phyloP scores from a whole-genome alignment of 805 yeast species.

The Torulaspora quercuum region DNA sequence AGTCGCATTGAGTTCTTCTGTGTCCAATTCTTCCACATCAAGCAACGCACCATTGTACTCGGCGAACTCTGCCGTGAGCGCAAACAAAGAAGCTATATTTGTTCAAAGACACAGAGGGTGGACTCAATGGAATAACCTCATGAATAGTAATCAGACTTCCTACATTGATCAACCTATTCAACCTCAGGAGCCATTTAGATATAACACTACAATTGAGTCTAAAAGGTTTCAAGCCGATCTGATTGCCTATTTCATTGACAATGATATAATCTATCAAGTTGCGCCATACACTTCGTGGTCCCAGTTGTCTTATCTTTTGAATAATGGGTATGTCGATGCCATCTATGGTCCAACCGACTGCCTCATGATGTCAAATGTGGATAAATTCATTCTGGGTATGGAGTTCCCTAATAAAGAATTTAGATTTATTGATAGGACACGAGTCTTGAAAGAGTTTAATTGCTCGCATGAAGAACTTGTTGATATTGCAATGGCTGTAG shows the following conservation, averaged over 20 bases:
- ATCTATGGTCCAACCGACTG: constrained; percentile 84
- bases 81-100: constrained; percentile 35
- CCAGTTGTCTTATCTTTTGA: constrained; percentile 70
- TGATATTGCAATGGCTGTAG: constrained; percentile 74
- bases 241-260: constrained; percentile 52
- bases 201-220: constrained; percentile 47
- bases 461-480: constrained; percentile 63
- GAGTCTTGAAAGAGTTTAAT: constrained; percentile 57
- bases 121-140: constrained; percentile 40
- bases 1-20: constrained; percentile 11
- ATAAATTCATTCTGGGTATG: constrained; percentile 68
- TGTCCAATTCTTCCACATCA: constrained; percentile 12
- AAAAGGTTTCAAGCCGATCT: constrained; percentile 54
- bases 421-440: constrained; percentile 56
- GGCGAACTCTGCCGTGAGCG: constrained; percentile 18
- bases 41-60: constrained; percentile 14
- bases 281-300: constrained; percentile 81
- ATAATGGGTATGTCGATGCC: constrained; percentile 58
- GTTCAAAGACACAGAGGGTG: constrained; percentile 48
- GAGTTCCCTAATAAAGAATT: constrained; percentile 65
- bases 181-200: constrained; percentile 50
- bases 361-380: constrained; percentile 56
- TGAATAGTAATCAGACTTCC: constrained; percentile 34
- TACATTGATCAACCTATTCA: constrained; percentile 37
- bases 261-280: constrained; percentile 60